A percentile compares a stretch with the other conserved stretches of the same genome.
phyloP scores from a whole-genome alignment of 78 protist species.

The Planoprotostelium fungivorum region DNA sequence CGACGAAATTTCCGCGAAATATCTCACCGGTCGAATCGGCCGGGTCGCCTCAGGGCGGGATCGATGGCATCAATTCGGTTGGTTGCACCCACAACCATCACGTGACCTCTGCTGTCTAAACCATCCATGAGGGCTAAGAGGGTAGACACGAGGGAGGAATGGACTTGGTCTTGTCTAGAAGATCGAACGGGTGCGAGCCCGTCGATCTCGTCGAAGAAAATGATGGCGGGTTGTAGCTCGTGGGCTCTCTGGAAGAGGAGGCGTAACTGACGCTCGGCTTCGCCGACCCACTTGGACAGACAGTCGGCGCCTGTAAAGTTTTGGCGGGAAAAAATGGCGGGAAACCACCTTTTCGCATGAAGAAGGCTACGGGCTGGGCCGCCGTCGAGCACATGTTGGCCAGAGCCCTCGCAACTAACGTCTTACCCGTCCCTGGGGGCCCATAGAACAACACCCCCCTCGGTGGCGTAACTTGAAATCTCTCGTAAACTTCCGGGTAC shows the following conservation, averaged over 20 bases:
- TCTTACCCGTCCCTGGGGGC: constrained; percentile 75
- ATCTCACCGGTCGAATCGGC: constrained; percentile 92
- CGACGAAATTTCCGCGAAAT: no score
- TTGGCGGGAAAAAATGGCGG: constrained; percentile 21
- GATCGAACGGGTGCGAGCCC: constrained; percentile 84
- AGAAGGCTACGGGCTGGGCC: constrained; percentile 77
- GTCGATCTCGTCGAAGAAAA: constrained; percentile 88
- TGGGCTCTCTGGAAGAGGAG: constrained; percentile 84
- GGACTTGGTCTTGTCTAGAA: constrained; percentile 79
- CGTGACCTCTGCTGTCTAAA: constrained; percentile 70
- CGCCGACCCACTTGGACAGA: constrained; percentile 92
- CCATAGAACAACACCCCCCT: constrained; percentile 65
- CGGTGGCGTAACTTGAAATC: constrained; percentile 45
- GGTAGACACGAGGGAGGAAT: constrained; percentile 80
- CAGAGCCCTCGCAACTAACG: constrained; percentile 63
- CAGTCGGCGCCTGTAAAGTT: constrained; percentile 37
- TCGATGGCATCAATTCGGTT: constrained; percentile 92
- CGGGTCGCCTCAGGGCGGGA: constrained; percentile 90
- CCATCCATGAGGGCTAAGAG: constrained; percentile 95
- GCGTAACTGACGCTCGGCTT: constrained; percentile 87
- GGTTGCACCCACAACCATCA: constrained; percentile 93
- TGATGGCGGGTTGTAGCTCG: constrained; percentile 83
- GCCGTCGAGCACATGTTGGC: constrained; percentile 72
- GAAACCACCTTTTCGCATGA: constrained; percentile 90
- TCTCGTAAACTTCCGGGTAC: constrained; percentile 51